Base-by-base conservation (phyloP, 2,329 filamentous ascomycete genomes). In the Calonectria multiphialidica region DNA sequence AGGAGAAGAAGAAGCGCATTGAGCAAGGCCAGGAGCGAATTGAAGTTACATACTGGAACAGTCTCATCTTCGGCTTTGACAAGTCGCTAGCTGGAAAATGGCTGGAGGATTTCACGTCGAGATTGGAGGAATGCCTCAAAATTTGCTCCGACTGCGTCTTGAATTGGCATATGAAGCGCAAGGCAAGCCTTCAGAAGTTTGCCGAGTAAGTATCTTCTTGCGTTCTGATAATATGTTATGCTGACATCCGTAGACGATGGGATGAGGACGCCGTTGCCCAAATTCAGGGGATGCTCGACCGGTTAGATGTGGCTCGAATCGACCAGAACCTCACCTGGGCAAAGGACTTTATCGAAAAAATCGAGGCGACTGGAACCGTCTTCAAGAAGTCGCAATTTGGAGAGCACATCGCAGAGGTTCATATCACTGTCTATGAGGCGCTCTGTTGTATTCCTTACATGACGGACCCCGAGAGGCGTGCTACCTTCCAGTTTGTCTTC, bases 401-500 rank as follows among this genome's bases (percentile, higher is more conserved):
- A 15, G 84, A 85, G 23, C 81, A 88, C 8, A 84, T 89, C 33
- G 85, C 89, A 2, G 86, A 90, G 33, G 91, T 94, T 8, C 90
- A 97, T 63, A 90, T 97, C 71, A 93, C 95, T 13, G 90, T 98
- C 35, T 98, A 97, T 78, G 96, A 98, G 82, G 93, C 94, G 0
- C 86, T 98, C 64, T 98, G 95, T 82, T 98, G 94, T 82, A 91
- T 95, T 76, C 89, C 93, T 1, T 95, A 97, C 80, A 87, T 98
- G 72, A 88, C 84, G 53, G 77, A 86, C n/a, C 85, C 88, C 1
- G 86, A 87, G 5, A 87, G 88, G 74, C 86, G 88, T 3, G 77
- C 81, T 0, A 81, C 92, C 75, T 98, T 98, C 81, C 94, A 98
- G 81, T 91, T 89, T 76, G 95, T 97, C 13, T 98, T 98, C 82